A percentile compares a stretch with the other conserved stretches of the same genome.
Conservation (phyloP, 345 rosid genomes). For the Ceriops decandra region DNA sequence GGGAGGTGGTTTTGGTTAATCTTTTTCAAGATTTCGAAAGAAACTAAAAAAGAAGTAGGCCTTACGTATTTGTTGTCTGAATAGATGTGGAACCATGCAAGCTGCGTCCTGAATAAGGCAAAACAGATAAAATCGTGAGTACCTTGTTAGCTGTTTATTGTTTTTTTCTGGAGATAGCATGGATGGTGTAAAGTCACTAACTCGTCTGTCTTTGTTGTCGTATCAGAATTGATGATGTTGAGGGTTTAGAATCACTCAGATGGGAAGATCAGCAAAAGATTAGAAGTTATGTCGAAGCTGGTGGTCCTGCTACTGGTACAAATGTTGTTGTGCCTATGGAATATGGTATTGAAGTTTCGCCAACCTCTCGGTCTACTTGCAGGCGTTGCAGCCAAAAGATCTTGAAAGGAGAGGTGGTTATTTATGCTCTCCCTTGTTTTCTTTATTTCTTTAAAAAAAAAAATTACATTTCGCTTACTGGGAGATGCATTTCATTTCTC, state of each 20-base stretch:
- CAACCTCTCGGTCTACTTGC: conserved; percentile 81
- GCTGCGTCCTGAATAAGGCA: conserved; percentile 67
- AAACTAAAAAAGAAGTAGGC: neutral
- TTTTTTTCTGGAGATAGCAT: neutral
- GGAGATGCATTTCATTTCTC: neutral
- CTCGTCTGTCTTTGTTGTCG: conserved; percentile 5
- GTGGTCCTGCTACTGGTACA: conserved; percentile 23
- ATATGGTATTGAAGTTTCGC: conserved; percentile 71
- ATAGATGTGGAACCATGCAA: conserved; percentile 91
- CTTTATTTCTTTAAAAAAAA: no score
- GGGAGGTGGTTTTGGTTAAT: no score
- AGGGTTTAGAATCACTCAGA: conserved; percentile 78
- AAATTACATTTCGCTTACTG: neutral
- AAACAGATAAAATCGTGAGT: conserved; percentile 77
- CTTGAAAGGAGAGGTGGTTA: conserved; percentile 74
- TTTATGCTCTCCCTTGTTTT: neutral
- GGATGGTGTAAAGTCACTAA: conserved; percentile 3
- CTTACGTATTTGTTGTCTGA: conserved; percentile 10
- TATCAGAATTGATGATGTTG: conserved; percentile 80
- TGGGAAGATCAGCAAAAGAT: conserved; percentile 96
- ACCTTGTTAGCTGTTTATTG: conserved; percentile 4
- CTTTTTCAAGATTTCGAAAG: neutral
- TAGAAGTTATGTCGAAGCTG: conserved; percentile 54
- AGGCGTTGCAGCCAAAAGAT: conserved; percentile 64
- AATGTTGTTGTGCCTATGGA: conserved; percentile 31